phyloP scores from a whole-genome alignment of 192 early-diverging fungal genomes.

The Linderina pennispora region DNA sequence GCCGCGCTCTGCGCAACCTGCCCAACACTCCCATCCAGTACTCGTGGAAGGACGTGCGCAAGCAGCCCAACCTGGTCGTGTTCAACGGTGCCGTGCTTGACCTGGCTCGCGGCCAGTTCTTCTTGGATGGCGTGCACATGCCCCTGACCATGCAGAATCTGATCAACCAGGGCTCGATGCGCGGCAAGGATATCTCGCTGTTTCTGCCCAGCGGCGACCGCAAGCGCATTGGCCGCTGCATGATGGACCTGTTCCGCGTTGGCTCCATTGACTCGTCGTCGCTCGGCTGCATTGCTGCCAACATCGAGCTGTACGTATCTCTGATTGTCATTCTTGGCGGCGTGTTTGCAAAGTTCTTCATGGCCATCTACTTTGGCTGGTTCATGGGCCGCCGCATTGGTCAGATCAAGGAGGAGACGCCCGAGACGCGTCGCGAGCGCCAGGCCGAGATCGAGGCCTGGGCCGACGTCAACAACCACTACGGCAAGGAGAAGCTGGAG shows the following conservation, averaged over 20 bases:
- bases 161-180: constrained; percentile 37
- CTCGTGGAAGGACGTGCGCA: constrained; percentile 59
- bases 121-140: constrained; percentile 48
- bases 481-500: constrained; percentile 40
- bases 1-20: constrained; percentile 40
- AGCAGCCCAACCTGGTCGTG: constrained; percentile 57
- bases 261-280: constrained; percentile 73
- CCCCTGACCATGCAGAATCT: constrained; percentile 21
- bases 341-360: constrained; percentile 63
- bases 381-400: constrained; percentile 73
- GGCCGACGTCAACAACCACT: constrained; percentile 63
- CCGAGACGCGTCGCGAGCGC: constrained; percentile 62
- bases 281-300: constrained; percentile 75
- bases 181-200: constrained; percentile 48
- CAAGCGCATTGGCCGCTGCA: constrained; percentile 58
- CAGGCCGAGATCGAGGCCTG: constrained; percentile 69
- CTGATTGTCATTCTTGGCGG: constrained; percentile 61
- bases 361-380: constrained; percentile 80
- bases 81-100: constrained; percentile 78
- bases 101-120: constrained; percentile 54
- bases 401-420: constrained; percentile 58
- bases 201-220: constrained; percentile 47
- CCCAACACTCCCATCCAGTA: constrained; percentile 53
- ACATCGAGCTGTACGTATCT: constrained; percentile 75
- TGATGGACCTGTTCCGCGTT: constrained; percentile 72